Evolutionary conservation across 2,329 filamentous ascomycete genomes (phyloP), one percentile per base, ranked within the genome.

Genomic region (Trichoderma pleuroti): DNA sequence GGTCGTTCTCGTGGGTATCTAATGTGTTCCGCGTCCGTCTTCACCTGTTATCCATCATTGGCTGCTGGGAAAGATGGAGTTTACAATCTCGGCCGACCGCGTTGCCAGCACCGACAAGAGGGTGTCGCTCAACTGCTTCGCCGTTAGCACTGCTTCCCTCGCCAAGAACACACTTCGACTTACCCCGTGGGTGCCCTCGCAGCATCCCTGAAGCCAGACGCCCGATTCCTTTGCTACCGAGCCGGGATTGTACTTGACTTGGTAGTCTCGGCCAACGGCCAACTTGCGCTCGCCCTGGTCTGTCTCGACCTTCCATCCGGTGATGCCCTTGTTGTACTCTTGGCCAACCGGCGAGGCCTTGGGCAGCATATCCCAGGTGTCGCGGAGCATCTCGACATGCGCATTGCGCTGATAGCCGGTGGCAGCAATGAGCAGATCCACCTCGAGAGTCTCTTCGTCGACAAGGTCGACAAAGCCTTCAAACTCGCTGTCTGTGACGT

Each of bases 181-280:
- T 87, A 95, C 92, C 72, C 95, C 95, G 80, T 98, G 95, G 39
- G 94, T 97, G 72, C 86, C 89, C 84, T 98, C 94, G 79, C 94
- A 97, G 83, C 94, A 98, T 36, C 95, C 95, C 80, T 98, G 96
- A 76, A 98, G 85, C 91, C 93, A 98, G 71, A 98, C 86, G 4
- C 94, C 94, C 16, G 93, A 91, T 57, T 90, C 88, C 0, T 86
- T 78, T n/a, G 89, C 86, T 39, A 98, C 91, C 61, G 87, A 85
- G 34, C 87, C 90, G 1, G 87, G 83, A 62, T 87, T 85, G 78
- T 97, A 93, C 71, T 90, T 83, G 62, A 98, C 88, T 65, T 86
- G 86, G 81, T 98, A 98, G 79, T 98, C 88, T 67, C 95, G 87
- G 36, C 85, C 85, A 1, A 97, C 92, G 18, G 85, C 84, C 82